Base-by-base conservation (phyloP, 2,329 filamentous ascomycete species). In the Alternaria infectoria region DNA sequence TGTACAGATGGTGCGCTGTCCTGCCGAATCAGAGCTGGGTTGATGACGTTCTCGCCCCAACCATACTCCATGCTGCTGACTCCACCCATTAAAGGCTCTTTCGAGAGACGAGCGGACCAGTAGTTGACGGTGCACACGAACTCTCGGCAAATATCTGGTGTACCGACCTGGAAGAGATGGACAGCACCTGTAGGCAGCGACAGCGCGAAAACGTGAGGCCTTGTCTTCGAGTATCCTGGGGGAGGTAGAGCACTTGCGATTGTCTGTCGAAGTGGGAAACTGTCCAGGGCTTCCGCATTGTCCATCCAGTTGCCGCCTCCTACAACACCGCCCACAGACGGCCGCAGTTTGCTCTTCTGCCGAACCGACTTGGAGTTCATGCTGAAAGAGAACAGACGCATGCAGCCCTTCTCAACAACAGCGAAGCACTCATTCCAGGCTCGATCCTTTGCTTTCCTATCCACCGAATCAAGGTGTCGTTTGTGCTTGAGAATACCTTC, bases 221-320 rank as follows among this genome's bases (percentile, higher is more conserved):
- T 87, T 26, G 90, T 88, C 74, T 96, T 93, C 32, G 93, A 97
- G 80, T 98, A 98, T 11, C 96, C 96, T 0, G 96, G 95, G 1
- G 93, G 87, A 9, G 96, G 96, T 13, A 99, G 87, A 0, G 91
- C 89, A 59, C 93, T 97, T 11, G 96, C 96, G 68, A 98, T 91
- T 1, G 94, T 96, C 78, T 98, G 94, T 19, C 94, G 89, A 8
- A 99, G 88, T 46, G 91, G 89, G 79, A 97, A 98, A 19, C 90
- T 91, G 72, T 93, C 94, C 10, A 97, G 85, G 68, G 90, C 93
- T 68, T 97, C 93, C 6, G 96, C 96, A 76, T 97, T 98, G 70
- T 97, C 94, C 79, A 95, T 95, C 96, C 96, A 99, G 79, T 99
- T 98, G 23, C 96, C 96, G 64, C 96, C 96, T 69, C 96, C 96